Evolutionary conservation across 805 yeast species (phyloP).

Genomic region (Barnettozyma botsteinii): DNA sequence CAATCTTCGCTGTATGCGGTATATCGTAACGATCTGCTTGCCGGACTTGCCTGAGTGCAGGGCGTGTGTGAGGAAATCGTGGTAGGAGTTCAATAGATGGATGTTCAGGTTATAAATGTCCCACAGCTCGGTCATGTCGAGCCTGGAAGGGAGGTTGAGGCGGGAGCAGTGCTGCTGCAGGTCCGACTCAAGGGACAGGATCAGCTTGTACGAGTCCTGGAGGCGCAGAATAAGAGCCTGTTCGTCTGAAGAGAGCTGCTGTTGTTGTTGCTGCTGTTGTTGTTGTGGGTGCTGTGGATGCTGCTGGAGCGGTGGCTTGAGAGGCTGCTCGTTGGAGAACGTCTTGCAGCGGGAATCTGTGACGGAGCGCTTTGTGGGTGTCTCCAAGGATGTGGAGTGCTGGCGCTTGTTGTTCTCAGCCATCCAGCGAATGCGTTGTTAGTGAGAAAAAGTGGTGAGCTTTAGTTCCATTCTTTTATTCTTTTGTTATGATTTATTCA

Average conservation of each 20-base stretch:
- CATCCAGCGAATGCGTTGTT: background rate
- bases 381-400: constrained; percentile 9
- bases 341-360: constrained; percentile 11
- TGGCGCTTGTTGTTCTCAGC: constrained; percentile 13
- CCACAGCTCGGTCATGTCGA: constrained; percentile 64
- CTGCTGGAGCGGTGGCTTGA: background rate
- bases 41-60: constrained; percentile 73
- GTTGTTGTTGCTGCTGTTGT: constrained; percentile 6
- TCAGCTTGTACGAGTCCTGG: constrained; percentile 68
- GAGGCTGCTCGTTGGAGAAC: constrained; percentile 6
- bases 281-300: constrained; percentile 1
- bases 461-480: background rate
- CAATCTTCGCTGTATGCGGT: constrained; percentile 71
- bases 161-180: constrained; percentile 66
- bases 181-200: constrained; percentile 60
- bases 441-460: background rate
- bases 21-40: constrained; percentile 67
- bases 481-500: background rate
- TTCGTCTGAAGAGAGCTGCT: constrained; percentile 44
- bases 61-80: constrained; percentile 66
- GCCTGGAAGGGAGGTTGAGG: constrained; percentile 47
- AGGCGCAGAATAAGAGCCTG: constrained; percentile 62
- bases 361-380: constrained; percentile 10
- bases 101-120: constrained; percentile 62
- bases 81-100: constrained; percentile 61